Percentiles rank a stretch among this genome's conserved stretches.
phyloP scores from a whole-genome alignment of 768 basidiomycete genomes.

The Gelatoporia subvermispora region DNA sequence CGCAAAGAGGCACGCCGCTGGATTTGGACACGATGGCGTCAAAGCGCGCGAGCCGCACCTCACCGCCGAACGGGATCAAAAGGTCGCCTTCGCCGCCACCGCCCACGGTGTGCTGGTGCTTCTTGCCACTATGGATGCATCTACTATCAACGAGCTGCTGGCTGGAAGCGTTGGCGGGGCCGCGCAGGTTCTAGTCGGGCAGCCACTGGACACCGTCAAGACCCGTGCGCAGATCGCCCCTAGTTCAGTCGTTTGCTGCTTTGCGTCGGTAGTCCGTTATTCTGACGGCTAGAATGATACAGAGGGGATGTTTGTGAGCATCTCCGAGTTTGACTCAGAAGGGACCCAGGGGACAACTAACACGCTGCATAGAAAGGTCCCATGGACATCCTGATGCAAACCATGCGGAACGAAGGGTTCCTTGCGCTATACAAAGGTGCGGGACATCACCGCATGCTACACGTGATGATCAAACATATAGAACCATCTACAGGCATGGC shows the following conservation, averaged over 20 bases:
- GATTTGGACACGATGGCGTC: no score
- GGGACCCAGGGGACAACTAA: not conserved
- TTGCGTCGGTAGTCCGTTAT: not conserved
- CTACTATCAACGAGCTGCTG: constrained; percentile 75
- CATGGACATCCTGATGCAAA: constrained; percentile 83
- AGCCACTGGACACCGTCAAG: constrained; percentile 86
- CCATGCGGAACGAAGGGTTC: constrained; percentile 81
- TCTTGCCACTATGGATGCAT: constrained; percentile 28
- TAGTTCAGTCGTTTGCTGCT: constrained; percentile 41
- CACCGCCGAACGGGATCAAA: no score
- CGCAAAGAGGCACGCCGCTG: no score
- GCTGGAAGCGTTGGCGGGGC: constrained; percentile 92
- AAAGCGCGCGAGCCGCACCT: no score
- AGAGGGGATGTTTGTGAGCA: constrained; percentile 85
- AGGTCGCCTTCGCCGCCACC: no score
- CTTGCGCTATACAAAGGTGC: constrained; percentile 93
- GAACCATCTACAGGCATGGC: constrained; percentile 61
- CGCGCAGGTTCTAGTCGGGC: constrained; percentile 91
- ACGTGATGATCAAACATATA: not conserved
- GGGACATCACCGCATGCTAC: not conserved
- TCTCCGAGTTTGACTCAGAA: not conserved
- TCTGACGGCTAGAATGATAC: constrained; percentile 1
- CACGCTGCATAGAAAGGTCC: constrained; percentile 68
- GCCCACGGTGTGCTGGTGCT: no score
- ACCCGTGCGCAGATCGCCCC: constrained; percentile 85